Conservation (phyloP, 2,329 filamentous ascomycete species). For the Neurospora sp. region DNA sequence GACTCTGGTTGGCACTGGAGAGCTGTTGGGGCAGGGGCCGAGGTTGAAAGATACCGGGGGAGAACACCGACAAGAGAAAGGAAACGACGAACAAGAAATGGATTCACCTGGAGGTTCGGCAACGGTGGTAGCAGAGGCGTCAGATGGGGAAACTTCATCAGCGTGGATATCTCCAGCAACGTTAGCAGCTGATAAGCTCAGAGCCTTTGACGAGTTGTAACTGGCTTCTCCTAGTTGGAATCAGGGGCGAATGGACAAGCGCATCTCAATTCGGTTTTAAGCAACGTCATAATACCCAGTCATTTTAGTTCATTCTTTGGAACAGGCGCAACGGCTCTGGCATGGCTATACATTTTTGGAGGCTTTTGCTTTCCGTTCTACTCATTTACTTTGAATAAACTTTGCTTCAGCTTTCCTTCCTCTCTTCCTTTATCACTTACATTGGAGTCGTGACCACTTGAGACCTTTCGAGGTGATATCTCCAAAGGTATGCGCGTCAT, state of each 20-base stretch:
- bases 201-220: slow-evolving; percentile 38
- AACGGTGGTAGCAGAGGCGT: background rate
- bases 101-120: background rate
- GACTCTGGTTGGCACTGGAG: background rate
- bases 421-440: background rate
- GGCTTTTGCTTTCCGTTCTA: background rate
- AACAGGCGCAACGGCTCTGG: background rate
- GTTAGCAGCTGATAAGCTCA: slow-evolving; percentile 24
- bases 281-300: background rate
- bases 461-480: background rate
- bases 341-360: background rate
- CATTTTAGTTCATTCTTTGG: background rate
- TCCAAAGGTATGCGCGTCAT: background rate
- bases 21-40: background rate
- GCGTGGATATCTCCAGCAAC: slow-evolving; percentile 1
- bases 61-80: slow-evolving; percentile 16
- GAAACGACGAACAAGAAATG: slow-evolving; percentile 8
- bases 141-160: slow-evolving; percentile 3
- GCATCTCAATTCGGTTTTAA: background rate
- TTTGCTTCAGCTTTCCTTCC: background rate
- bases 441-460: background rate
- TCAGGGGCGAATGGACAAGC: background rate
- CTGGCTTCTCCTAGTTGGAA: background rate
- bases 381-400: background rate
- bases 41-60: slow-evolving; percentile 6